Conservation (phyloP, 208 protist genomes). For the Leishmania major region DNA sequence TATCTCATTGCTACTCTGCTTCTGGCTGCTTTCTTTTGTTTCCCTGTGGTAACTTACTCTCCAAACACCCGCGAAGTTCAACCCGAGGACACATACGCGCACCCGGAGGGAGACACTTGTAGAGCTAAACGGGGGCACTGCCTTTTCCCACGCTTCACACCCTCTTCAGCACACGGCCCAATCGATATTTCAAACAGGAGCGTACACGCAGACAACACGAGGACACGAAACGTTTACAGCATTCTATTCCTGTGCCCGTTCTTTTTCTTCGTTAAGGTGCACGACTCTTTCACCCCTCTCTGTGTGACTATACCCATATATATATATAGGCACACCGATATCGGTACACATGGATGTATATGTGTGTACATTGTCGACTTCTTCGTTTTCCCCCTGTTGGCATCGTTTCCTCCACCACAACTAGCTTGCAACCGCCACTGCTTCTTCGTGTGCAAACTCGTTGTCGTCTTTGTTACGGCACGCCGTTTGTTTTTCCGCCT, state of each 20-base stretch:
- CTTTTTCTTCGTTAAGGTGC: background rate
- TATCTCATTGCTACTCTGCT: too few relatives aligned
- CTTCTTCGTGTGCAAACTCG: background rate
- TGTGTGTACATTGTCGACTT: background rate
- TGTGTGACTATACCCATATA: background rate
- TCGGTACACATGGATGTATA: background rate
- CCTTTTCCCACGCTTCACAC: background rate
- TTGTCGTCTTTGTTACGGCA: too few relatives aligned
- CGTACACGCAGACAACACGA: too few relatives aligned
- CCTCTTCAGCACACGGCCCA: background rate
- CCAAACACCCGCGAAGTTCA: background rate
- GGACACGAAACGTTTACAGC: background rate
- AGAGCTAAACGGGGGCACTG: background rate
- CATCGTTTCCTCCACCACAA: background rate
- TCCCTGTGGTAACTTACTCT: background rate
- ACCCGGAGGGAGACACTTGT: background rate
- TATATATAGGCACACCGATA: background rate
- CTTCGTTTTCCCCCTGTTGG: background rate
- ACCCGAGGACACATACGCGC: background rate
- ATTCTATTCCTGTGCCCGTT: background rate
- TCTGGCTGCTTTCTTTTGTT: too few relatives aligned
- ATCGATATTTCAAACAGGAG: background rate
- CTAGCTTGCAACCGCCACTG: background rate
- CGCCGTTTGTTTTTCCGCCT: too few relatives aligned
- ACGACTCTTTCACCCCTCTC: background rate